Evolutionary conservation across 2,329 filamentous ascomycete genomes (phyloP), one percentile per base, ranked within the genome.

Genomic region (Neodidymelliopsis sp.): DNA sequence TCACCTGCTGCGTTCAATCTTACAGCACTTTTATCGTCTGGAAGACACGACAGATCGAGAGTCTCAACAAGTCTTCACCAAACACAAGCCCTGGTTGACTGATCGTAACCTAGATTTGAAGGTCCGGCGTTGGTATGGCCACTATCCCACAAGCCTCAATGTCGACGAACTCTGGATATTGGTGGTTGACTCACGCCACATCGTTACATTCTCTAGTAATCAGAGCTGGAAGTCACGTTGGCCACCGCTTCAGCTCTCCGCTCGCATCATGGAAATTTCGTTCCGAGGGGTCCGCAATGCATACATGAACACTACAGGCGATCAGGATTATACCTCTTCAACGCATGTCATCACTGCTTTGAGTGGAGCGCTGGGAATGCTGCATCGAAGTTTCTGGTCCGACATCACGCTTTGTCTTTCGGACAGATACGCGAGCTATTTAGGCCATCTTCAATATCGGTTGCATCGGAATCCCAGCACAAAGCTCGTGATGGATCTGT

Each of bases 101-200:
- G 71, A 76, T 54, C 73, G 74, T 9, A 65, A 67, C 19, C 59
- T 76, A 11, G 75, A 77, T 53, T 57, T 76, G 4, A 75, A 75
- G 53, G 69, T 76, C 1, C 65, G 74, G 4, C 67, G 74, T 10
- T 75, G 73, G 73, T 76, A 75, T 52, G 74, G 74, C 2, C 67
- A 75, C 31, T 74, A 76, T 44, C 74, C 74, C 6, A 70, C 68
- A 5, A 63, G 65, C 8, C 60, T 77, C 9, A 75, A 76, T 38
- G 74, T 76, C 2, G 74, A 77, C 52, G 74, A 77, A 47, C 53
- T 76, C 3, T 76, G 74, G 74, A 69, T 76, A 13, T 60, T 77
- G 4, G 71, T 71, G 0, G 56, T 77, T 3, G 74, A 77, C 57
- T 49, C 65, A 4, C 61, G 71, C 19, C 74, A 77, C 45, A 63